These are phyloP conservation scores for Dentipellis sp. DNA, from an alignment of 768 basidiomycete genomes.

Conservation along the genomic window DNA sequence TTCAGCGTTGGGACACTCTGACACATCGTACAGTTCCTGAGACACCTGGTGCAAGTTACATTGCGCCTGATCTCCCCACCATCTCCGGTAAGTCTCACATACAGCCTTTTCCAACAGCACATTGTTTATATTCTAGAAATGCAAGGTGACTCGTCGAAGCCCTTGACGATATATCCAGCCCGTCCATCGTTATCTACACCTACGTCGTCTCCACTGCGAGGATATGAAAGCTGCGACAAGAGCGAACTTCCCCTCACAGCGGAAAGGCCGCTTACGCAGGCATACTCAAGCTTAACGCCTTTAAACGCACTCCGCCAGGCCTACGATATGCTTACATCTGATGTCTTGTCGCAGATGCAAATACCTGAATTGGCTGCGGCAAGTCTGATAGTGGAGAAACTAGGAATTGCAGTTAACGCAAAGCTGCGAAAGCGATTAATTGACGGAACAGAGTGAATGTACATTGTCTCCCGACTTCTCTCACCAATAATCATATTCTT, in stretches of 20 bases:
- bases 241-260: neutral
- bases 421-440: slow-evolving; percentile 21
- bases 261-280: slow-evolving; percentile 23
- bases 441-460: too few relatives aligned
- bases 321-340: slow-evolving; percentile 31
- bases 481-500: too few relatives aligned
- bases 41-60: too few relatives aligned
- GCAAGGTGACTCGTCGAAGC: neutral
- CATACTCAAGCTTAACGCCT: slow-evolving; percentile 30
- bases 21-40: too few relatives aligned
- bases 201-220: neutral
- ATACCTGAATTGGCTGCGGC: slow-evolving; percentile 40
- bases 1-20: too few relatives aligned
- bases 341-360: slow-evolving; percentile 37
- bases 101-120: too few relatives aligned
- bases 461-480: too few relatives aligned
- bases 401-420: slow-evolving; percentile 37
- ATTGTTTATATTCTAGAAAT: too few relatives aligned
- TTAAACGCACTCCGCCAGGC: slow-evolving; percentile 35
- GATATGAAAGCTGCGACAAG: too few relatives aligned
- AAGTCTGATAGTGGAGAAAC: slow-evolving; percentile 33
- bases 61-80: too few relatives aligned
- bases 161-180: neutral
- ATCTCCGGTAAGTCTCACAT: too few relatives aligned
- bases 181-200: neutral